Evolutionary conservation across 352 stramenopile genomes (phyloP).

Genomic region (Phytophthora pini): DNA sequence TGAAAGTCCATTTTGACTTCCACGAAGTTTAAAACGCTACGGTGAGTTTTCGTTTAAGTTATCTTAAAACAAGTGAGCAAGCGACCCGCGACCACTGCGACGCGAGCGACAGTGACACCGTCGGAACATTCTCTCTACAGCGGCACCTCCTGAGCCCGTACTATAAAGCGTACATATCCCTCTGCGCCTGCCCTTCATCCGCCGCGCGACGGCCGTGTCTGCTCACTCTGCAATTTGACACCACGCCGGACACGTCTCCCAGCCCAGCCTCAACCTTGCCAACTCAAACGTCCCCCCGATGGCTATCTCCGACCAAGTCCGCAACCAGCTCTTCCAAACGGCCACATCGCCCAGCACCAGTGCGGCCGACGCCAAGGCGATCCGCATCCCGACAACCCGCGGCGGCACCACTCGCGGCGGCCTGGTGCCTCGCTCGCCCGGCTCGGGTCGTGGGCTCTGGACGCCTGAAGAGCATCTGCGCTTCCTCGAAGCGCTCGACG

Average conservation of each 20-base stretch:
- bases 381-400: conserved; percentile 41
- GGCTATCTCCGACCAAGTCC: conserved; percentile 49
- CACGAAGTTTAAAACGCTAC: not conserved
- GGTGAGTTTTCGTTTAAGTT: conserved; percentile 4
- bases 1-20: not conserved
- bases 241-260: conserved; percentile 15
- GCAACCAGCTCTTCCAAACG: conserved; percentile 36
- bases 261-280: not conserved
- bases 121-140: conserved; percentile 18
- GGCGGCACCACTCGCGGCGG: conserved; percentile 20
- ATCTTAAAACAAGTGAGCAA: conserved; percentile 13
- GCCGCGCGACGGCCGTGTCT: not conserved
- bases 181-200: conserved; percentile 2
- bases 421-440: conserved; percentile 1
- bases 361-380: conserved; percentile 16
- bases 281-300: conserved; percentile 14
- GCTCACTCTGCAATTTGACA: conserved; percentile 35
- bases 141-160: no score
- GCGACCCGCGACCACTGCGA: conserved; percentile 8
- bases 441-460: conserved; percentile 39
- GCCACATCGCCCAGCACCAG: conserved; percentile 12
- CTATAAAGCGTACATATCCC: not conserved
- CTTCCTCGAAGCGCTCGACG: conserved; percentile 59
- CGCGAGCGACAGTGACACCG: conserved; percentile 4
- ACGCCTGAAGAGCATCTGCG: conserved; percentile 51